Base-by-base conservation (phyloP, 164 flowering plant genomes). In the Chimonanthus salicifolius region DNA sequence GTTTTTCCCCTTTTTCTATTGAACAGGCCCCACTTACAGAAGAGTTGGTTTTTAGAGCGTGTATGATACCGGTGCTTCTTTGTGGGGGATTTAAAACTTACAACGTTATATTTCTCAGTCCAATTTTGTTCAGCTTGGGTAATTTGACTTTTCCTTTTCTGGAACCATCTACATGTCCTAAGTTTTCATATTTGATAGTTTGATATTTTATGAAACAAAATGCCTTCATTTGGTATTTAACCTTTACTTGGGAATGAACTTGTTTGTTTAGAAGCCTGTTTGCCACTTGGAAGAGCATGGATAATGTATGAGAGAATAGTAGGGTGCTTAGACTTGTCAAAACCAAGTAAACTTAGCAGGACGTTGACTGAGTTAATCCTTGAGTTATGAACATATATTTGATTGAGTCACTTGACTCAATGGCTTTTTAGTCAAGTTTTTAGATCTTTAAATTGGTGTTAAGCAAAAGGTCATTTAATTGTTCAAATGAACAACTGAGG, bases 71-170 rank as follows among this genome's bases (percentile, higher is more conserved):
- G 46, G 75, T 95, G 78, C 98, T 95, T 80, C 89, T 92, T 15
- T 95, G 95, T 80, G 99, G 92, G 76, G 97, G 97, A 78, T 89
- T 90, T 72, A 78, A 74, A 73, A 76, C 81, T 48, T 81, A 82
- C 76, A 84, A 16, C 58, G 77, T 87, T 70, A 80, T 94, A 68
- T 85, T 90, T 78, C 84, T 90, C 71, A 87, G 92, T 83, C 99
- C 99, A 20, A 71, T 92, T 65, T 87, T 91, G 82, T 96, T 96
- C 84, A 96, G 99, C 85, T 80, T 96, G 75, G 99, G 99, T 91
- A 80, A 79, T 76, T 70, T 69, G 58, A 6, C 67, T 43, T 16
- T 50, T 62, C 68, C 3, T 43, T 74, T 72, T 58, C 20, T 4
- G 6, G 10, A 5, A 18, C 43, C 11, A 15, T 6, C 21, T 49